Conservation (phyloP, 805 yeast genomes). For the Saturnispora mendoncae region DNA sequence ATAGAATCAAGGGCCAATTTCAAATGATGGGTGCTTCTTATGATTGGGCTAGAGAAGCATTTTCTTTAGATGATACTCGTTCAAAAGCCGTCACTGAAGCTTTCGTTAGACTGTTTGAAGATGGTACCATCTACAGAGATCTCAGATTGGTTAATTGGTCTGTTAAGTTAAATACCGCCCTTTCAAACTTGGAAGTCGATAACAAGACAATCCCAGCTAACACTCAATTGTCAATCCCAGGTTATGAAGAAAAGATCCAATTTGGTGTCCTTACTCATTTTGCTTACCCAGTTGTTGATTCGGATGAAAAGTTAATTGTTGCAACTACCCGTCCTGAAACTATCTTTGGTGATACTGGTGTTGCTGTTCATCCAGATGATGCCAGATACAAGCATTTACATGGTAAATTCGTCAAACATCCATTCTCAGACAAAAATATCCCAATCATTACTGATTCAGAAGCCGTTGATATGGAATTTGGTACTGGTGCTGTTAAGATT, state of each 20-base stretch:
- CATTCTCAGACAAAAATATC: conserved; percentile 73
- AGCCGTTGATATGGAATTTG: conserved; percentile 98
- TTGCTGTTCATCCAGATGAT: conserved; percentile 96
- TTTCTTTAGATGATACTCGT: conserved; percentile 76
- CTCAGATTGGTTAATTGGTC: conserved; percentile 94
- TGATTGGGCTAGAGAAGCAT: conserved; percentile 92
- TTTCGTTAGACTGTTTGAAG: conserved; percentile 84
- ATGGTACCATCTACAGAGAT: conserved; percentile 92
- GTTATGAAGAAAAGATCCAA: conserved; percentile 82
- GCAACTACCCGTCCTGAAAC: conserved; percentile 99
- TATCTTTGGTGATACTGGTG: conserved; percentile 93
- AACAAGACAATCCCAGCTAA: conserved; percentile 81
- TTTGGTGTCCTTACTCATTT: conserved; percentile 96
- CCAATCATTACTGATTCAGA: conserved; percentile 87
- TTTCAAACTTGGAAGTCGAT: conserved; percentile 93
- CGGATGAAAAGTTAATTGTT: conserved; percentile 80
- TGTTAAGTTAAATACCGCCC: conserved; percentile 86
- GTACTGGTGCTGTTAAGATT: conserved; percentile 99
- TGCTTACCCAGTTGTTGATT: conserved; percentile 79
- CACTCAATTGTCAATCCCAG: conserved; percentile 77
- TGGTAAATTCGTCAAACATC: conserved; percentile 87
- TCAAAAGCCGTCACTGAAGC: conserved; percentile 82
- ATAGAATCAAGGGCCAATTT: conserved; percentile 76
- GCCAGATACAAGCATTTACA: conserved; percentile 87
- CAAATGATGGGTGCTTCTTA: conserved; percentile 90